These are phyloP conservation scores for Apiotrichum veenhuisii DNA, from an alignment of 1,284 basidiomycete genomes.

Conservation along the genomic window DNA sequence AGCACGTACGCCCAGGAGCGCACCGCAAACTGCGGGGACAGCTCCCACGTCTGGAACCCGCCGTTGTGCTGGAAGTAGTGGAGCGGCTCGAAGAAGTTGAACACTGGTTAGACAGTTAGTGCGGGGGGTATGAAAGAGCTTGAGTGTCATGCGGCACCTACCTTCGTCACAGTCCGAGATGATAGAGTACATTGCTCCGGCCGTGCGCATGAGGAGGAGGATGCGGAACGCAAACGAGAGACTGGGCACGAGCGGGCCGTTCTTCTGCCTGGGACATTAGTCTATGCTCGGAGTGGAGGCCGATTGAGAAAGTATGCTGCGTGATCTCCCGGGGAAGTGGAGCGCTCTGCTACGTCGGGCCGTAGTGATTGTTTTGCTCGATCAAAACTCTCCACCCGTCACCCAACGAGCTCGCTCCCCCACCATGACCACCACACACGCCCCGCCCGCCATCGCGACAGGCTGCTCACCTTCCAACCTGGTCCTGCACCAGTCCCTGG, in stretches of 20 bases:
- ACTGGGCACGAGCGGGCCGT: constrained; percentile 71
- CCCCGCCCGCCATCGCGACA: neutral
- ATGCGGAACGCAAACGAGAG: constrained; percentile 79
- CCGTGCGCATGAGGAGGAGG: constrained; percentile 73
- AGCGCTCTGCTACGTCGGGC: too few relatives aligned
- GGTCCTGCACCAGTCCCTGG: constrained; percentile 49
- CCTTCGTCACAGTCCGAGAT: constrained; percentile 97
- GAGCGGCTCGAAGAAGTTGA: constrained; percentile 98
- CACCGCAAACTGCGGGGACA: constrained; percentile 82
- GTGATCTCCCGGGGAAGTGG: too few relatives aligned
- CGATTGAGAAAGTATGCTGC: too few relatives aligned
- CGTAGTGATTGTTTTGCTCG: neutral
- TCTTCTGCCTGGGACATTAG: constrained; percentile 24
- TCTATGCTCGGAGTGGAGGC: too few relatives aligned
- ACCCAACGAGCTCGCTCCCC: neutral
- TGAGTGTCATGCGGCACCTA: too few relatives aligned
- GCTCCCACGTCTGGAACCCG: constrained; percentile 98
- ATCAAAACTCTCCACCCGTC: neutral
- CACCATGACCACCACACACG: neutral
- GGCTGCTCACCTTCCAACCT: constrained; percentile 37
- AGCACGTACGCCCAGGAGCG: constrained; percentile 91
- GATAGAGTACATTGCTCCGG: constrained; percentile 92
- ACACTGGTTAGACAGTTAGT: constrained; percentile 58
- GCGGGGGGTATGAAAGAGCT: neutral
- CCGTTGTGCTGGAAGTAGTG: constrained; percentile 79